These are phyloP conservation scores for Skeletonema menzelii DNA, from an alignment of 108 stramenopile genomes.

Conservation along the genomic window DNA sequence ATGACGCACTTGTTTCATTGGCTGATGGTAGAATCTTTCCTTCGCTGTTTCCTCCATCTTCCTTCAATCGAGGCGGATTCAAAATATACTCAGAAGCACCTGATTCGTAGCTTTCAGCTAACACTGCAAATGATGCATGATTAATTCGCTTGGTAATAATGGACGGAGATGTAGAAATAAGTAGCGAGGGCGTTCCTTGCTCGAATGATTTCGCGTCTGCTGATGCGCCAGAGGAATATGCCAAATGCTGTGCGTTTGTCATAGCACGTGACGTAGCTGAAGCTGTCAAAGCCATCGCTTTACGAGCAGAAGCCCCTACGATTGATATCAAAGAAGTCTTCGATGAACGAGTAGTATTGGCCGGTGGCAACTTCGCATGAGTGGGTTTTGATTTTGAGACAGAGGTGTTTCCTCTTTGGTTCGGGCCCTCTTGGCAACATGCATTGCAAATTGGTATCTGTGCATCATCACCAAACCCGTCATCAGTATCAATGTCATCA, in stretches of 20 bases:
- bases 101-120: slow-evolving; percentile 52
- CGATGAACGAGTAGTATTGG: not conserved
- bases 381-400: not conserved
- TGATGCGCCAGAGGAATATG: slow-evolving; percentile 31
- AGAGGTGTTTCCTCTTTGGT: not conserved
- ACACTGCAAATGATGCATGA: slow-evolving; percentile 63
- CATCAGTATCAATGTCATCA: slow-evolving; percentile 11
- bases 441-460: not conserved
- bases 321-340: slow-evolving; percentile 28
- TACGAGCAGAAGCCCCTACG: slow-evolving; percentile 38
- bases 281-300: slow-evolving; percentile 28
- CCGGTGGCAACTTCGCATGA: not conserved
- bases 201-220: slow-evolving; percentile 31
- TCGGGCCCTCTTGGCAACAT: slow-evolving; percentile 8
- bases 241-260: slow-evolving; percentile 9
- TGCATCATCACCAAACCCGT: slow-evolving; percentile 10
- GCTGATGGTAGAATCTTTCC: slow-evolving; percentile 15
- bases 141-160: slow-evolving; percentile 48
- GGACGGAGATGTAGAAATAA: slow-evolving; percentile 35
- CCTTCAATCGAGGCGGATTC: slow-evolving; percentile 38
- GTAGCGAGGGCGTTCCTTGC: slow-evolving; percentile 22
- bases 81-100: slow-evolving; percentile 33
- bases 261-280: not conserved
- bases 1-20: slow-evolving; percentile 20
- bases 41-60: not conserved